Evolutionary conservation across 352 stramenopile genomes (phyloP).

Genomic region (Plasmopara halstedii): DNA sequence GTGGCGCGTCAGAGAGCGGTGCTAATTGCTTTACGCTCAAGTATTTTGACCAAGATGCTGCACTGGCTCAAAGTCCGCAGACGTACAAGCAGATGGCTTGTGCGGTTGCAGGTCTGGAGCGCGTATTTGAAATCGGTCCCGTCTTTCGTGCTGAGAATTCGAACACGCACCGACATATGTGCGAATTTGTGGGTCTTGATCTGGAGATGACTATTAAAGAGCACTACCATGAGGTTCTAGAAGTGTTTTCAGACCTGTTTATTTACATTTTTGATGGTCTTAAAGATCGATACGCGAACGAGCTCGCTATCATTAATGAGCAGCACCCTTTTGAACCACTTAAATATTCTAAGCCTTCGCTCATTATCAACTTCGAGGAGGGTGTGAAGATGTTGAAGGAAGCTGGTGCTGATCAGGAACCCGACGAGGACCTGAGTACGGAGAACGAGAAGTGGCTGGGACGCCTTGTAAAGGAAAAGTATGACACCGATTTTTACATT

Average conservation of each 20-base stretch:
- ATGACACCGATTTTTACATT: constrained; percentile 99
- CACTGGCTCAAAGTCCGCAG: constrained; percentile 96
- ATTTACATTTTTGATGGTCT: constrained; percentile 99
- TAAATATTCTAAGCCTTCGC: constrained; percentile 92
- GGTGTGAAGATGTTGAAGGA: constrained; percentile 90
- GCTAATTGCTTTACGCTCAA: constrained; percentile 97
- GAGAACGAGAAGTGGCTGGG: constrained; percentile 98
- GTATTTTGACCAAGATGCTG: constrained; percentile 98
- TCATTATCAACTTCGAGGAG: constrained; percentile 92
- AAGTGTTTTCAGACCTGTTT: constrained; percentile 98
- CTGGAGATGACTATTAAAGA: constrained; percentile 99
- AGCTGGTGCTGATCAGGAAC: constrained; percentile 61
- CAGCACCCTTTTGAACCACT: constrained; percentile 98
- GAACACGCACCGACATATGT: constrained; percentile 98
- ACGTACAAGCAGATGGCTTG: constrained; percentile 99
- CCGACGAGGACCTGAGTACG: constrained; percentile 84
- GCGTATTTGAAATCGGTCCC: constrained; percentile 98
- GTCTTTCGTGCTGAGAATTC: constrained; percentile 99
- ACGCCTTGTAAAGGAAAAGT: constrained; percentile 95
- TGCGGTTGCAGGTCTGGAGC: constrained; percentile 96
- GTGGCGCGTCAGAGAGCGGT: constrained; percentile 95
- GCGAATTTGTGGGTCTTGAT: constrained; percentile 99
- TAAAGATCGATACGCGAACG: constrained; percentile 87
- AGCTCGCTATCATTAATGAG: constrained; percentile 93
- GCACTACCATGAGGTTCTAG: constrained; percentile 98